Conservation (phyloP, 106 monocot species). For the Phalaenopsis aphrodite region DNA sequence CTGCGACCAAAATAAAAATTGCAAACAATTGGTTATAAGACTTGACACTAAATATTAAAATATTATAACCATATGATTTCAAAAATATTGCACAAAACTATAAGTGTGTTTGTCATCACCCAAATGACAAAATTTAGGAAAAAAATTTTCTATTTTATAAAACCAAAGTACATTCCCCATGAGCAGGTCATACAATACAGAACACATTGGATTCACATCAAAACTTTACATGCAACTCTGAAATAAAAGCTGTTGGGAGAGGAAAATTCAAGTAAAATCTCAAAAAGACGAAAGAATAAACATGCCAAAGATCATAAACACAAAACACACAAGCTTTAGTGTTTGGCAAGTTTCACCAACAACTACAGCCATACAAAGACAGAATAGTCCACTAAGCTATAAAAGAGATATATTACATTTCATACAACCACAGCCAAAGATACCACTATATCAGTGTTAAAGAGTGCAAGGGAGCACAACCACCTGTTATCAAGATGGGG, state of each 20-base stretch:
- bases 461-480: too few species aligned
- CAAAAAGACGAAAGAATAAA: too few species aligned
- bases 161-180: background rate
- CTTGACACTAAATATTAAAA: background rate
- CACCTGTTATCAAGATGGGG: too few species aligned
- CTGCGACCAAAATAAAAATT: conserved; percentile 18
- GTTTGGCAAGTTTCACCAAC: too few species aligned
- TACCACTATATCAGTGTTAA: too few species aligned
- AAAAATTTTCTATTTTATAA: background rate
- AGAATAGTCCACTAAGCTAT: too few species aligned
- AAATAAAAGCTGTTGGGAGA: background rate
- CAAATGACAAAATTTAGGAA: background rate
- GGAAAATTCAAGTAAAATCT: too few species aligned
- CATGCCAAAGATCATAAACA: too few species aligned
- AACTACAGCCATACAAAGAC: too few species aligned
- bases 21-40: background rate
- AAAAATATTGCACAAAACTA: background rate
- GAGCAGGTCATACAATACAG: background rate
- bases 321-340: too few species aligned
- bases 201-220: background rate
- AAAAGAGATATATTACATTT: too few species aligned
- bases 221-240: background rate
- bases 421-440: too few species aligned
- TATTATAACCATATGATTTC: background rate
- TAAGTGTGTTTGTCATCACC: background rate